Evolutionary conservation across 768 basidiomycete species (phyloP), one percentile per base, ranked within the genome.

Genomic region (Glaciozyma antarctica): DNA sequence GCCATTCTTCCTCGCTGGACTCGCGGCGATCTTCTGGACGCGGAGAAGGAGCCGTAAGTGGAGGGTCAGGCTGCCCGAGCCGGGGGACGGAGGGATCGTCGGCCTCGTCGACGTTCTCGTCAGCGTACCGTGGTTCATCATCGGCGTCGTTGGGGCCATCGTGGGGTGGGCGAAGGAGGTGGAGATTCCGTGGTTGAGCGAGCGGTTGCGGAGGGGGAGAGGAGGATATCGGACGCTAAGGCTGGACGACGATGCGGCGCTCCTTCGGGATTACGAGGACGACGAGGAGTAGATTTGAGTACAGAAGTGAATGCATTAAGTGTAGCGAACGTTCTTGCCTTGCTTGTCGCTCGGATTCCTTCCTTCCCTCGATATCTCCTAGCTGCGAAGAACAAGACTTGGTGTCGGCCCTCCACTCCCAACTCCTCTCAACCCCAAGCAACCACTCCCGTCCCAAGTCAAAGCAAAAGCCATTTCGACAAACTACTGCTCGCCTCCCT

Each of bases 21-120:
- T 91, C 60, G 82, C 86, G 16, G 89, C 81, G 5, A 88, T 84
- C 75, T 95, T 86, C 80, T 97, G 87, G 78, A 81, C 82, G 61
- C 86, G 86, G 60, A 55, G 66, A 2, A 87, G 90, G 4, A 75
- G 83, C 58, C 81, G 84, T 4, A 79, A 84, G 80, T 91, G 90
- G 87, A 51, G 67, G 34, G 73, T 74, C 55, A 67, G 72, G 28
- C 58, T 74, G 22, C 68, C 70, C 19, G 72, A 72, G 38, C 71
- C 72, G 2, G 67, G 66, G 22, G 70, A 71, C 44, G 51, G 60
- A 7, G 56, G 58, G 3, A 47, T 54, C 17, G 45, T 44, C 15
- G 56, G 59, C 5, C n/a, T 58, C n/a, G 56, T 61, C 56, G 70
- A 71, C n/a, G 19, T 66, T 34, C 28, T 68, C 45, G 44, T 64